phyloP scores from a whole-genome alignment of 2,329 filamentous ascomycete species.

The Pestalotiopsis sp. region DNA sequence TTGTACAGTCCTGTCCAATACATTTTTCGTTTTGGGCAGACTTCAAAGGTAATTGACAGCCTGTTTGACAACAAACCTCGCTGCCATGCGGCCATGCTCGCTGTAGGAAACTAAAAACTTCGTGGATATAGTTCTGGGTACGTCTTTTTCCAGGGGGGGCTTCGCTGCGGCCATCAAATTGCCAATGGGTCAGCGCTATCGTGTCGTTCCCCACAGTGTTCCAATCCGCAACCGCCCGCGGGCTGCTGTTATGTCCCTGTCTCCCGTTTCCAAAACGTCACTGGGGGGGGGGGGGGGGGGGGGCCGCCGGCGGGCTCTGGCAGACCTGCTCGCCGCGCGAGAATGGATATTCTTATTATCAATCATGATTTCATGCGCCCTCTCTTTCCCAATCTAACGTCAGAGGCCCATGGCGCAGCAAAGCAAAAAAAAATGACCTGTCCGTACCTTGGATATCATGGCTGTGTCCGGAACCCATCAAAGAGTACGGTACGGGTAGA shows the following conservation, averaged over 20 bases:
- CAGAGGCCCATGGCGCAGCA: neutral
- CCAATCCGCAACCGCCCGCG: neutral
- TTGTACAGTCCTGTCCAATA: no score
- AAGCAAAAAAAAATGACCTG: neutral
- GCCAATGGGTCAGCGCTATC: neutral
- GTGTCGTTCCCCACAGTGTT: neutral
- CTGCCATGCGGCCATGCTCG: no score
- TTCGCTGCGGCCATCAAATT: neutral
- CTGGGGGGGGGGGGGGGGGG: no score
- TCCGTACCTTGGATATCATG: neutral
- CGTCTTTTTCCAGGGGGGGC: neutral
- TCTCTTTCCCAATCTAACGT: neutral
- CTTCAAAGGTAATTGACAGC: no score
- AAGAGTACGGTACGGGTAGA: neutral
- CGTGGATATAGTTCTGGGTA: neutral
- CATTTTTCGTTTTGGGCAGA: no score
- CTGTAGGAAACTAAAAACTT: neutral
- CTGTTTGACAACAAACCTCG: no score
- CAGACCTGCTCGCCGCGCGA: neutral
- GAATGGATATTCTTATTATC: conserved; percentile 3
- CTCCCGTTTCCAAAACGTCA: neutral
- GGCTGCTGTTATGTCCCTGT: neutral
- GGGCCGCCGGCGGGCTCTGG: neutral
- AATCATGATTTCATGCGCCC: conserved; percentile 3
- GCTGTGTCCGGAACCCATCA: neutral